These are phyloP conservation scores for Chlamydomonas sp. DNA, from an alignment of 139 green algal genomes.

Conservation along the genomic window DNA sequence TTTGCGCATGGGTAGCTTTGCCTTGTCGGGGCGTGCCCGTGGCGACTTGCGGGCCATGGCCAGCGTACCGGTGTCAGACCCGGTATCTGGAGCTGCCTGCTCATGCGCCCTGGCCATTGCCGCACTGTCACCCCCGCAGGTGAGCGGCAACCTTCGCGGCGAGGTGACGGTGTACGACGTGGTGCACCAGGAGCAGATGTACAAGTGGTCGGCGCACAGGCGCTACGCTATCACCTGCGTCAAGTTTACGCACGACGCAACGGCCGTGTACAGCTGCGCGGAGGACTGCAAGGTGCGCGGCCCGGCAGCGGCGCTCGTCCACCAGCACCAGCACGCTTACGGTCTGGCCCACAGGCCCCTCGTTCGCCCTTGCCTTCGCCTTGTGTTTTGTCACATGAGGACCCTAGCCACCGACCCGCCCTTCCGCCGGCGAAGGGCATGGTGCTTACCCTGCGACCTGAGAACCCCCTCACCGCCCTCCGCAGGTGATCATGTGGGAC, in stretches of 20 bases:
- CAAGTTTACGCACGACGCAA: constrained; percentile 54
- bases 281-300: constrained; percentile 57
- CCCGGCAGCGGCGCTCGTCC: not conserved
- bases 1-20: not conserved
- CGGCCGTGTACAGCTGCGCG: constrained; percentile 46
- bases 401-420: too few relatives aligned
- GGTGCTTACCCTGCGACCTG: too few relatives aligned
- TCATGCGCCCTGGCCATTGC: not conserved
- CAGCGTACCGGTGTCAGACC: too few relatives aligned
- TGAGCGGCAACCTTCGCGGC: constrained; percentile 49
- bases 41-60: too few relatives aligned
- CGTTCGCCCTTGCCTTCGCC: too few relatives aligned
- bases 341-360: too few relatives aligned
- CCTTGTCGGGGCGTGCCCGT: too few relatives aligned
- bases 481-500: constrained; percentile 50
- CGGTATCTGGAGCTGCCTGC: too few relatives aligned
- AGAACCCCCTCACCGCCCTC: not conserved
- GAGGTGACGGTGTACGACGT: constrained; percentile 54
- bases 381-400: too few relatives aligned
- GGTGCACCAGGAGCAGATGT: constrained; percentile 42
- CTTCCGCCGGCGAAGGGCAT: too few relatives aligned
- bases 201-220: constrained; percentile 57
- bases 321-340: not conserved
- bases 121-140: not conserved
- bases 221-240: constrained; percentile 55